Evolutionary conservation across 306 rosid genomes (phyloP), one percentile per base, ranked within the genome.

Genomic region (Vigna hirtella): DNA sequence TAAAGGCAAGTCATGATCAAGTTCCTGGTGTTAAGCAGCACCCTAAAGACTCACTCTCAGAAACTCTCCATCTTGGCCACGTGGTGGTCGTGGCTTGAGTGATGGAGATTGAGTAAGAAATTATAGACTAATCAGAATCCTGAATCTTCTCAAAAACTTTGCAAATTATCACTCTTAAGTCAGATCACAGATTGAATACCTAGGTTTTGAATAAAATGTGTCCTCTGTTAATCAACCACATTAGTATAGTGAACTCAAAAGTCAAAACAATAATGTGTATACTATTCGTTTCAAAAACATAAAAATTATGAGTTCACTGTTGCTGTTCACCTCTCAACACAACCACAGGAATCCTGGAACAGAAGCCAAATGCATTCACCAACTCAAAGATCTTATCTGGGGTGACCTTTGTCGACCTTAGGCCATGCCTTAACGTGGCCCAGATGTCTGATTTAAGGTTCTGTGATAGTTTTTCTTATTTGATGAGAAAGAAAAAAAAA

Each of bases 381-480:
- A 62, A 18, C 61, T 32, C 66, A 38, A 22, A 24, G 49, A 72
- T 83, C 77, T 67, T 66, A 55, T 50, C 71, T 5, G 57, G 45
- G 65, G 59, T 73, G 15, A 69, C 72, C 63, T 30, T 51, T 83
- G 81, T 74, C 84, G 78, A 56, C 24, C 38, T 78, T 36, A 38
- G 11, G 10, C 15, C 40, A 5, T 64, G 59, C 73, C 26, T 48
- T 12, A 43, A 43, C 1, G 42, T 73, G 86, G 75, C 81, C 83
- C 79, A 62, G 61, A 34, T 82, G 83, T 79, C 74, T 59, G 16
- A 48, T 67, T 65, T 77, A 74, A 81, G 70, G 73, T 81, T 72
- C 51, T 51, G 53, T 28, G 63, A 66, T 34, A 34, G 45, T 62
- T 63, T 52, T 45, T 45, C 22, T 45, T 22, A 70, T 34, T 69